A percentile compares a stretch with the other conserved stretches of the same genome.
Evolutionary conservation across 305 asterid species (phyloP).

Genomic region (Ilex paraguariensis): DNA sequence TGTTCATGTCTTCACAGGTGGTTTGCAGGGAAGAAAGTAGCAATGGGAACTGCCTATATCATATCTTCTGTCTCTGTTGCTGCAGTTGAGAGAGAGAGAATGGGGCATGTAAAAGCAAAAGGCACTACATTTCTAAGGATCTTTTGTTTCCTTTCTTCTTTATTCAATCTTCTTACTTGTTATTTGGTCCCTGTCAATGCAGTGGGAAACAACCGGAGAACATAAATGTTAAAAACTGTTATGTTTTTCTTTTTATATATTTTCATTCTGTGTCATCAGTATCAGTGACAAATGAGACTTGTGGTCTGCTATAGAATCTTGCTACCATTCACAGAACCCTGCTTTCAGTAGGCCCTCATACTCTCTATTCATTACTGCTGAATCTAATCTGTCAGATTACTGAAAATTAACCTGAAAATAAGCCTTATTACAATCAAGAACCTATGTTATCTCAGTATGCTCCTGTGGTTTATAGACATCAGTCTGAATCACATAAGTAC

Average conservation of each 20-base stretch:
- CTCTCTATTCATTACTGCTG: not conserved
- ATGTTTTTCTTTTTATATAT: not conserved
- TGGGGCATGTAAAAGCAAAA: slow-evolving; percentile 16
- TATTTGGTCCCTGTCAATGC: slow-evolving; percentile 51
- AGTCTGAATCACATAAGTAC: too few relatives aligned
- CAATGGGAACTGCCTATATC: slow-evolving; percentile 9
- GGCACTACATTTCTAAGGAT: slow-evolving; percentile 25
- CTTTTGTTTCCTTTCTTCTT: slow-evolving; percentile 7
- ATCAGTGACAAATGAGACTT: not conserved
- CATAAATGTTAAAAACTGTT: slow-evolving; percentile 32
- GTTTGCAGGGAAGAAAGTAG: slow-evolving; percentile 39
- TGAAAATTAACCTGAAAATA: too few relatives aligned
- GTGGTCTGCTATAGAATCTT: not conserved
- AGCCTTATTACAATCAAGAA: too few relatives aligned
- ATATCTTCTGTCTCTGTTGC: slow-evolving; percentile 20
- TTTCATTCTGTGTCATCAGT: not conserved
- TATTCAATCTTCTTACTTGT: slow-evolving; percentile 8
- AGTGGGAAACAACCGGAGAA: slow-evolving; percentile 58
- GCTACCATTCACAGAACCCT: too few relatives aligned
- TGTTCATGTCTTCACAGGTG: slow-evolving; percentile 23
- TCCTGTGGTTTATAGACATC: too few relatives aligned
- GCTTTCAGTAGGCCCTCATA: too few relatives aligned
- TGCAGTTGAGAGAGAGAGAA: slow-evolving; percentile 24
- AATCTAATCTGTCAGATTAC: too few relatives aligned
- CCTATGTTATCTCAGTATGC: too few relatives aligned